Percentiles rank a stretch among this genome's conserved stretches.
Conservation (phyloP, 2,329 filamentous ascomycete genomes). For the Thyridium curvatum region DNA sequence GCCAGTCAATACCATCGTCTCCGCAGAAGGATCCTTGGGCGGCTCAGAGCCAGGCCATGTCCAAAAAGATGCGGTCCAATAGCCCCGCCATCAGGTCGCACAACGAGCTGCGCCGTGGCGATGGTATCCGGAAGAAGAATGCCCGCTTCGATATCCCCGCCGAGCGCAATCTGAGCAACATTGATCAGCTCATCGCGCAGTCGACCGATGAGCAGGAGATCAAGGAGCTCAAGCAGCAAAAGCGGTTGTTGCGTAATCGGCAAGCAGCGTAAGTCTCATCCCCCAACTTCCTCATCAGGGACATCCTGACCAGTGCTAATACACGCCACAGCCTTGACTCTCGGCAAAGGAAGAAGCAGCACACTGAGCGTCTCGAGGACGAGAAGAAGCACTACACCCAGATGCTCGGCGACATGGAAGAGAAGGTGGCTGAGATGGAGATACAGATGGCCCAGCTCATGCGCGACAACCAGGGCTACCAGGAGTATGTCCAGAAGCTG, state of each 20-base stretch:
- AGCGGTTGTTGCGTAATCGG: constrained; percentile 87
- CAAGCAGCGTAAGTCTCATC: constrained; percentile 90
- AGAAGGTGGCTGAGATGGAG: constrained; percentile 64
- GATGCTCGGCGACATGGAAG: constrained; percentile 71
- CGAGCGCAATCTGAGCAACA: constrained; percentile 88
- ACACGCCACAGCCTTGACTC: constrained; percentile 69
- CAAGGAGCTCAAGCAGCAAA: constrained; percentile 98
- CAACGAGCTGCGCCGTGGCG: constrained; percentile 71
- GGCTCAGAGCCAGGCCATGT: constrained; percentile 41
- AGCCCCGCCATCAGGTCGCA: constrained; percentile 67
- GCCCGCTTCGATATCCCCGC: constrained; percentile 94
- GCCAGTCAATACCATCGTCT: constrained; percentile 44
- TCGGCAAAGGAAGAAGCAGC: constrained; percentile 94
- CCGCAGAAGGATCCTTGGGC: constrained; percentile 53
- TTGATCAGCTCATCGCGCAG: constrained; percentile 84
- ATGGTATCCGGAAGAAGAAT: constrained; percentile 98
- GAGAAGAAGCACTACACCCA: constrained; percentile 90
- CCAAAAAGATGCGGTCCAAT: constrained; percentile 57
- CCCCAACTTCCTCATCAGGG: no score
- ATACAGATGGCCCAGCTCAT: constrained; percentile 64
- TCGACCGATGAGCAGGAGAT: constrained; percentile 88
- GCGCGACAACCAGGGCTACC: constrained; percentile 67
- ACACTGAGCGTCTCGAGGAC: constrained; percentile 92
- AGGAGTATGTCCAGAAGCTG: constrained; percentile 69
- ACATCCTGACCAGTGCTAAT: constrained; percentile 9